These are phyloP conservation scores for Neonectria coccinea DNA, from an alignment of 2,329 filamentous ascomycete species.

Conservation along the genomic window DNA sequence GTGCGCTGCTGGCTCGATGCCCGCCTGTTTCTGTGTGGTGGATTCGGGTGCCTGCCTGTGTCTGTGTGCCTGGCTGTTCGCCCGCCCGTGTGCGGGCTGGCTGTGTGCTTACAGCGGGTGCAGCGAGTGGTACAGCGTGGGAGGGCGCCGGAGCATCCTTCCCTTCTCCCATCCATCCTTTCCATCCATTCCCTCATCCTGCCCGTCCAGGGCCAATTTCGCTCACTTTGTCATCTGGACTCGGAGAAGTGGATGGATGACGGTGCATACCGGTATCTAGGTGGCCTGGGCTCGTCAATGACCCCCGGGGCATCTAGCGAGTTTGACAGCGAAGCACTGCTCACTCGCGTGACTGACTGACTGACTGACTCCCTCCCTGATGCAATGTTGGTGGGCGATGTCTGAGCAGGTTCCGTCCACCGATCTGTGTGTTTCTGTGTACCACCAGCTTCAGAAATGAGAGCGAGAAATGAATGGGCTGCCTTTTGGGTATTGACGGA, in stretches of 20 bases:
- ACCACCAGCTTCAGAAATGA: slow-evolving; percentile 6
- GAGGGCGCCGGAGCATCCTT: slow-evolving; percentile 13
- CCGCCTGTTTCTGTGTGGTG: slow-evolving; percentile 7
- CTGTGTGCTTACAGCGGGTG: slow-evolving; percentile 11
- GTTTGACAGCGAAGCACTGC: slow-evolving; percentile 25
- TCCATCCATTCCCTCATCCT: background rate
- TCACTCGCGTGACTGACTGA: too few species aligned
- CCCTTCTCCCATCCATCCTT: background rate
- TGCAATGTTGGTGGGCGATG: slow-evolving; percentile 7
- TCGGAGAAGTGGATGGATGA: slow-evolving; percentile 5
- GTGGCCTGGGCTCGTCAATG: slow-evolving; percentile 2
- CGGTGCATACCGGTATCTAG: background rate
- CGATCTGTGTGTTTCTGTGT: background rate
- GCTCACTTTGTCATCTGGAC: slow-evolving; percentile 17
- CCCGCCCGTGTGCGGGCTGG: background rate
- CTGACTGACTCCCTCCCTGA: background rate
- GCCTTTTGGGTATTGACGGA: background rate
- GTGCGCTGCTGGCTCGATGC: background rate
- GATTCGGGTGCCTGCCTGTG: slow-evolving; percentile 11
- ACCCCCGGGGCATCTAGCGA: background rate
- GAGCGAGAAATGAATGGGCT: too few species aligned
- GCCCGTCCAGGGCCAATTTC: slow-evolving; percentile 19
- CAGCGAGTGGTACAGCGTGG: slow-evolving; percentile 12
- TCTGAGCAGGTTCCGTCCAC: slow-evolving; percentile 11
- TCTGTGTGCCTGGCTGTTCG: background rate